These are phyloP conservation scores for Coelastrella sp. DNA, from an alignment of 139 green algal genomes.

Conservation along the genomic window DNA sequence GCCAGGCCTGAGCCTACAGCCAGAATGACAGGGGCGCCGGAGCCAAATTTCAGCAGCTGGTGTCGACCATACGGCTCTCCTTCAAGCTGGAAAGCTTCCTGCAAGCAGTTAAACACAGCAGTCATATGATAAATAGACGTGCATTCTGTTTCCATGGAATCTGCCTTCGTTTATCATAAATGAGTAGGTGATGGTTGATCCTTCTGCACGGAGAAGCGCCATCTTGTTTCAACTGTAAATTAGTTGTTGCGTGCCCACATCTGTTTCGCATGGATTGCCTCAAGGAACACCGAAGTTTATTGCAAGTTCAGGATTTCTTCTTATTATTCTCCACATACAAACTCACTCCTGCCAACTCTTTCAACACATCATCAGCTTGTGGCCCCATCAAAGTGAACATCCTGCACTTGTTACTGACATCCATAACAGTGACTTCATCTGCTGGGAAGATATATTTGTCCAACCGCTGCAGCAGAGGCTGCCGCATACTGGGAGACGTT, in stretches of 20 bases:
- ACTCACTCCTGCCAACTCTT: slow-evolving; percentile 63
- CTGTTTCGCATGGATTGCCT: too few species aligned
- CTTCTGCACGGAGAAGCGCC: too few species aligned
- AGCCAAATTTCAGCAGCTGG: slow-evolving; percentile 69
- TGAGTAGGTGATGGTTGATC: too few species aligned
- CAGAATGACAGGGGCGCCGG: slow-evolving; percentile 66
- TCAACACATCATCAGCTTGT: slow-evolving; percentile 64
- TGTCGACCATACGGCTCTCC: slow-evolving; percentile 60
- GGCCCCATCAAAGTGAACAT: slow-evolving; percentile 83
- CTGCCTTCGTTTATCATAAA: too few species aligned
- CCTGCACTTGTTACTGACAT: slow-evolving; percentile 58
- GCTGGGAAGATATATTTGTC: slow-evolving; percentile 84
- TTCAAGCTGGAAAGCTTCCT: slow-evolving; percentile 43
- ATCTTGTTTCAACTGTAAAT: too few species aligned
- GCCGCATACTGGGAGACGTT: slow-evolving; percentile 60
- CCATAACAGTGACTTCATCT: slow-evolving; percentile 74
- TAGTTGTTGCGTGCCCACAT: too few species aligned
- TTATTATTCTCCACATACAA: not conserved
- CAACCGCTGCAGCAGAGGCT: slow-evolving; percentile 64
- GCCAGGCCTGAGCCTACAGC: slow-evolving; percentile 56
- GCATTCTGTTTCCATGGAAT: not conserved
- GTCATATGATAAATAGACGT: not conserved
- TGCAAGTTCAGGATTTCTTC: too few species aligned
- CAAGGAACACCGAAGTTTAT: too few species aligned
- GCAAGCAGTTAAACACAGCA: not conserved